phyloP scores from a whole-genome alignment of 352 stramenopile genomes.

The Globisporangium heterothallicum region DNA sequence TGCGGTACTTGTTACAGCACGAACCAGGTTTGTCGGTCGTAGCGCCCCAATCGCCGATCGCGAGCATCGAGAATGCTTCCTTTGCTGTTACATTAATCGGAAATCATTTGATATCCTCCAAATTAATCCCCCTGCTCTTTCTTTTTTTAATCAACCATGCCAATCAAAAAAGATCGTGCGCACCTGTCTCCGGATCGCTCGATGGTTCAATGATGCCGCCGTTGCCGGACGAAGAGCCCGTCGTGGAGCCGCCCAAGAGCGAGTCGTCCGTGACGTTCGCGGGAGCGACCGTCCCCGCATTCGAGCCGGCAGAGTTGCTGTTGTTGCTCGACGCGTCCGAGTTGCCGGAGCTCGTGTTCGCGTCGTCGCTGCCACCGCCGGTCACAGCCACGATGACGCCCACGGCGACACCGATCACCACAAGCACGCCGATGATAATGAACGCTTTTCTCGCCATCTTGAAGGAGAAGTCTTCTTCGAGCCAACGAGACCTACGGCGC shows the following conservation, averaged over 20 bases:
- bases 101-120: conserved; percentile 1
- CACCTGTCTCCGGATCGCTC: conserved; percentile 48
- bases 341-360: conserved; percentile 22
- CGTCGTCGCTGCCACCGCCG: conserved; percentile 19
- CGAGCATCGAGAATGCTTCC: conserved; percentile 71
- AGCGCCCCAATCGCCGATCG: conserved; percentile 81
- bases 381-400: conserved; percentile 68
- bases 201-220: conserved; percentile 34
- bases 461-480: not conserved
- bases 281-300: conserved; percentile 10
- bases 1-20: conserved; percentile 88
- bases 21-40: conserved; percentile 83
- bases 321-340: conserved; percentile 7
- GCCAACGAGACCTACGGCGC: not conserved
- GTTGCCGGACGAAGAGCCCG: conserved; percentile 16
- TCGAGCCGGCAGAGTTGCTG: not conserved
- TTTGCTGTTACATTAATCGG: conserved; percentile 14
- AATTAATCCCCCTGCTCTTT: conserved; percentile 1
- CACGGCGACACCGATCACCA: conserved; percentile 59
- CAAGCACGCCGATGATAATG: conserved; percentile 60
- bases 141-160: conserved; percentile 7
- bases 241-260: conserved; percentile 28
- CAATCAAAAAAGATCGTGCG: not conserved
- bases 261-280: conserved; percentile 47
- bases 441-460: conserved; percentile 49